Evolutionary conservation across 2,329 filamentous ascomycete genomes (phyloP), one percentile per base, ranked within the genome.

Genomic region (Fusarium burgessii): DNA sequence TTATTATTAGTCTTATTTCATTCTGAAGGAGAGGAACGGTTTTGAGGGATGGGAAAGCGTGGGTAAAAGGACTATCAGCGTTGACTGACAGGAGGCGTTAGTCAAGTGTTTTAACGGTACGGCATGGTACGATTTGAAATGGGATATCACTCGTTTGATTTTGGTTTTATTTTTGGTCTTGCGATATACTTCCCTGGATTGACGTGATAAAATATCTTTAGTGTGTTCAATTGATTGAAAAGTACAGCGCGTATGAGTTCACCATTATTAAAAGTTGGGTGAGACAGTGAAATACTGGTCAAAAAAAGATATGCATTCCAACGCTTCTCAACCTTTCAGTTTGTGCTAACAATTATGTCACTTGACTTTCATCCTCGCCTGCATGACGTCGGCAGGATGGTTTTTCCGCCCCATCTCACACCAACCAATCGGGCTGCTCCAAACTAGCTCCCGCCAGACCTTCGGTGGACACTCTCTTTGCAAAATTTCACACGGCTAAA

Each of bases 401-500:
- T 71, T 77, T 46, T 74, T 77, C 75, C 75, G 72, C 1, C 13
- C 54, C 43, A 41, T 0, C 6, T 7, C 1, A 5, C 2, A 33
- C 18, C 15, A n/a, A 20, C 74, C 75, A 77, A 77, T 77, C 65
- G 64, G 58, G 51, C 14, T 33, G 58, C 52, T 46, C 57, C 14
- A 69, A 73, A 62, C 58, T 66, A 74, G 70, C 75, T 74, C 66
- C 66, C 62, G 65, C 36, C 68, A 62, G 43, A 72, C 59, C 56
- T 71, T 62, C 5, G 40, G 69, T 65, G 65, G 62, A 51, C 59
- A 74, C 59, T 66, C 51, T 59, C 60, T 70, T 74, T 77, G 62
- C 62, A 65, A 78, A 78, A 76, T 78, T 78, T 78, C 76, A 78
- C 74, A 75, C 69, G 29, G 59, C 49, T 62, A 62, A 77, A 75